Percentiles rank a stretch among this genome's conserved stretches.
phyloP scores from a whole-genome alignment of 495 filamentous ascomycete genomes.

The Lineolata rhizophorae region DNA sequence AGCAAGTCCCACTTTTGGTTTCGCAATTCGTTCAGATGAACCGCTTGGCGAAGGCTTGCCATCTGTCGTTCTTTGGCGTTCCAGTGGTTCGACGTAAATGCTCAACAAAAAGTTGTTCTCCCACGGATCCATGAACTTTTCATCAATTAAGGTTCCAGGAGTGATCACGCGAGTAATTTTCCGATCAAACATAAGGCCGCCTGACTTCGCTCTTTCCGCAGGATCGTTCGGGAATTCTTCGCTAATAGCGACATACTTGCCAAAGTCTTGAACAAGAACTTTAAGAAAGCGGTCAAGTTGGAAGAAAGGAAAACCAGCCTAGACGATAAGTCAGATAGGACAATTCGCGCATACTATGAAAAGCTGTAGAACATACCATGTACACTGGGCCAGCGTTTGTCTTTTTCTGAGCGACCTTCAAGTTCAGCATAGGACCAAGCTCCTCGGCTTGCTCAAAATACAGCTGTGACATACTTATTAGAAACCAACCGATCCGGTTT shows the following conservation, averaged over 20 bases:
- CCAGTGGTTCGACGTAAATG: constrained; percentile 30
- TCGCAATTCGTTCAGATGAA: constrained; percentile 8
- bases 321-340: constrained; percentile 4
- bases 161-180: constrained; percentile 73
- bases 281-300: constrained; percentile 85
- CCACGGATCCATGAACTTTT: constrained; percentile 85
- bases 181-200: constrained; percentile 63
- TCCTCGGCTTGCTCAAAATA: constrained; percentile 90
- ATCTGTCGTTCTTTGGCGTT: constrained; percentile 6
- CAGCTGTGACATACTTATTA: constrained; percentile 24
- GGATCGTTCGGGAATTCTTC: constrained; percentile 67
- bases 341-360: constrained; percentile 4
- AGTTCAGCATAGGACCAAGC: constrained; percentile 59
- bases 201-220: constrained; percentile 41
- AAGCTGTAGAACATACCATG: constrained; percentile 34
- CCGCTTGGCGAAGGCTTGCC: constrained; percentile 15
- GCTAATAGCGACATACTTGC: constrained; percentile 76
- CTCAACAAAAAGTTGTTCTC: constrained; percentile 82
- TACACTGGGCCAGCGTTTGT: constrained; percentile 51
- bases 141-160: constrained; percentile 87
- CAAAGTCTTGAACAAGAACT: constrained; percentile 72
- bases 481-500: background rate
- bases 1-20: constrained; percentile 48
- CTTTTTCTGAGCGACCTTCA: constrained; percentile 71
- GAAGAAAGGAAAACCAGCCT: constrained; percentile 83